phyloP scores from a whole-genome alignment of 2,329 filamentous ascomycete genomes.

The Emergomyces orientalis region DNA sequence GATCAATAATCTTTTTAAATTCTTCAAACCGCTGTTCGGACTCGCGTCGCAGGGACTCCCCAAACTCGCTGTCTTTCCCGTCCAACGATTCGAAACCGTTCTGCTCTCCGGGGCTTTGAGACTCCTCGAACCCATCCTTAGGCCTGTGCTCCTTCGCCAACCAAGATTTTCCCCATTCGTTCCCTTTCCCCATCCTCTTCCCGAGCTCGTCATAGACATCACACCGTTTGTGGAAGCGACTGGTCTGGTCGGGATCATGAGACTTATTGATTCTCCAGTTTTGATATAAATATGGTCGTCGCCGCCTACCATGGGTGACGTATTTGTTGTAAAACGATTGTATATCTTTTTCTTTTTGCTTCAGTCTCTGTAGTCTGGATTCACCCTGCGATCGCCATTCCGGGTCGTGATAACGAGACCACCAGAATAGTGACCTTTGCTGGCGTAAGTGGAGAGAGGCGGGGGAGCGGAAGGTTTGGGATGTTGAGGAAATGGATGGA shows the following conservation, averaged over 20 bases:
- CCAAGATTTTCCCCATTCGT: background rate
- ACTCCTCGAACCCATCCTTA: background rate
- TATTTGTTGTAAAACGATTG: background rate
- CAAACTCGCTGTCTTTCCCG: background rate
- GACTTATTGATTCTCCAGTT: background rate
- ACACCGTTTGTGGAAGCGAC: background rate
- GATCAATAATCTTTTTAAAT: slow-evolving; percentile 28
- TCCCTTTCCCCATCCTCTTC: background rate
- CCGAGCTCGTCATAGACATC: background rate
- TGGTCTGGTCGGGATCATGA: background rate
- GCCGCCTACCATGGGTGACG: background rate
- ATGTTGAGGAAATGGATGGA: background rate
- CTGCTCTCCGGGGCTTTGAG: background rate
- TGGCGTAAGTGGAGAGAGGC: background rate
- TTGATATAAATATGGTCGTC: slow-evolving; percentile 1
- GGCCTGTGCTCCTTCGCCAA: background rate
- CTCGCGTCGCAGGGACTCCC: background rate
- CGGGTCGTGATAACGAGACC: background rate
- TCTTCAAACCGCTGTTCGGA: slow-evolving; percentile 28
- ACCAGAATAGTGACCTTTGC: slow-evolving; percentile 3
- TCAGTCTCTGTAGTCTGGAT: background rate
- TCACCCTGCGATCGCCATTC: background rate
- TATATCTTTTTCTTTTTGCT: background rate
- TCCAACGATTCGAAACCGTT: background rate
- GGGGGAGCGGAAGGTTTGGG: background rate